These are phyloP conservation scores for Globisporangium camurandrum DNA, from an alignment of 352 stramenopile species.

Conservation along the genomic window DNA sequence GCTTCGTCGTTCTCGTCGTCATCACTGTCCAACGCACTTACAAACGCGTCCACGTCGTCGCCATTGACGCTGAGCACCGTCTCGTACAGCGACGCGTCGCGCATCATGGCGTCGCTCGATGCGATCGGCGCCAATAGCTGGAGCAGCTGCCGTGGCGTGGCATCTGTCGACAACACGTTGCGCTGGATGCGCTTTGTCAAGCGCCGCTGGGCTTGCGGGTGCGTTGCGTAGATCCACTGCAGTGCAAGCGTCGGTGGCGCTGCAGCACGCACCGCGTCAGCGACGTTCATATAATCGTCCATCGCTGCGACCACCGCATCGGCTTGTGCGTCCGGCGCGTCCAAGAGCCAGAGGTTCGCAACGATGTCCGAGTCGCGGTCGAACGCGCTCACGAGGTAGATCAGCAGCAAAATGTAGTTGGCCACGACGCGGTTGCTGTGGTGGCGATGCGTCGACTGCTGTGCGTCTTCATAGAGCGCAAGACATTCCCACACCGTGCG, in stretches of 20 bases:
- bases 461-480: conserved; percentile 23
- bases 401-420: conserved; percentile 25
- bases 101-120: no score
- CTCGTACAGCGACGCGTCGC: conserved; percentile 1
- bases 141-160: not conserved
- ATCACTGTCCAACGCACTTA: no score
- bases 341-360: conserved; percentile 10
- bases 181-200: conserved; percentile 8
- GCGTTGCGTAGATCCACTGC: conserved; percentile 22
- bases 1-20: not conserved
- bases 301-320: conserved; percentile 16
- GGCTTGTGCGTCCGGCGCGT: conserved; percentile 16
- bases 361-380: conserved; percentile 21
- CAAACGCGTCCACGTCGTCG: no score
- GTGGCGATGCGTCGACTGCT: no score
- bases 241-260: conserved; percentile 14
- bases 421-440: conserved; percentile 10
- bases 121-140: conserved; percentile 9
- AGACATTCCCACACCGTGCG: conserved; percentile 31
- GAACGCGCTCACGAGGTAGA: conserved; percentile 24
- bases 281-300: conserved; percentile 17
- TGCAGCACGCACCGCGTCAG: conserved; percentile 4
- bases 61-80: not conserved
- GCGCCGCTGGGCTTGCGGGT: conserved; percentile 3
- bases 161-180: not conserved